Conservation (phyloP, 805 yeast species). For the Suhomyces emberorum region DNA sequence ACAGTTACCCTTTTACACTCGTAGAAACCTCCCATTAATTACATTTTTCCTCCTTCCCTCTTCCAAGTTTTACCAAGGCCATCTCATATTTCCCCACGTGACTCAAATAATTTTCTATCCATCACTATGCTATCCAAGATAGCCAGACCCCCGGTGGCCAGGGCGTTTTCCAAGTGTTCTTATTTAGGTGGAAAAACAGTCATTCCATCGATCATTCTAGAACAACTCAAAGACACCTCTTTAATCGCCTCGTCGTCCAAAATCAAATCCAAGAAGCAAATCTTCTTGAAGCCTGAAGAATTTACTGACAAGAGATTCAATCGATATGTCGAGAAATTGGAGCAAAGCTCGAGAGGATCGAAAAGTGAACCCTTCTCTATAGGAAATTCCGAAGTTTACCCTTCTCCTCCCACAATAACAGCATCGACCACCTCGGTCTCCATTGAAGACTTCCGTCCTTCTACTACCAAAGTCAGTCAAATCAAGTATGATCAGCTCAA, state of each 20-base stretch:
- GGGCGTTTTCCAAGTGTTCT: not conserved
- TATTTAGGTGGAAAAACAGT: constrained; percentile 9
- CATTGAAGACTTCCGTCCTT: constrained; percentile 11
- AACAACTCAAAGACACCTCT: constrained; percentile 11
- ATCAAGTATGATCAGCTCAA: constrained; percentile 6
- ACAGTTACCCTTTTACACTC: too few relatives aligned
- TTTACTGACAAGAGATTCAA: constrained; percentile 15
- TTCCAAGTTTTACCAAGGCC: too few relatives aligned
- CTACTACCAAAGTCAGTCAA: constrained; percentile 4
- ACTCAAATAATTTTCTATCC: too few relatives aligned
- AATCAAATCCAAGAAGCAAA: constrained; percentile 7
- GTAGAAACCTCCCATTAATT: too few relatives aligned
- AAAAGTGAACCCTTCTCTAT: constrained; percentile 4
- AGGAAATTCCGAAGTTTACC: constrained; percentile 5
- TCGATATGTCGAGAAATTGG: constrained; percentile 12
- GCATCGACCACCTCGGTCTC: not conserved
- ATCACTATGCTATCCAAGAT: not conserved
- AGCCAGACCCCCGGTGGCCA: not conserved
- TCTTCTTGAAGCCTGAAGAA: constrained; percentile 16
- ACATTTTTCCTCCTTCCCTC: too few relatives aligned
- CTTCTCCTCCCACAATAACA: constrained; percentile 1
- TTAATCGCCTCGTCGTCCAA: constrained; percentile 6
- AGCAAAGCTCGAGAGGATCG: constrained; percentile 3
- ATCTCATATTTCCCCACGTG: too few relatives aligned
- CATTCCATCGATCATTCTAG: constrained; percentile 14